Percentiles rank a stretch among this genome's conserved stretches.
Conservation (phyloP, 2,329 filamentous ascomycete genomes). For the Pyrenochaeta sp. region DNA sequence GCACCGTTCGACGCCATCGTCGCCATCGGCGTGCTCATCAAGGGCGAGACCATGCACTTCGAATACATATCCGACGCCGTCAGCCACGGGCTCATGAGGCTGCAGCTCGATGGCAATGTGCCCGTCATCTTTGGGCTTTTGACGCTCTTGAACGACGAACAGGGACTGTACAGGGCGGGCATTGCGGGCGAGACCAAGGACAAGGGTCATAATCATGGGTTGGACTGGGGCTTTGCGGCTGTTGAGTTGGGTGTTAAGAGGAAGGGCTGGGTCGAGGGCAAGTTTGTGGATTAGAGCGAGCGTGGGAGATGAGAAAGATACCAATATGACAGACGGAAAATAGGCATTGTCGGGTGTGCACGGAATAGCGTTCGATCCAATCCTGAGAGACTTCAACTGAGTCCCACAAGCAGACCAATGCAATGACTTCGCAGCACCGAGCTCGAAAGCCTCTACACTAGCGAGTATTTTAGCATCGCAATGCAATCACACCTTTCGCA, state of each 20-base stretch:
- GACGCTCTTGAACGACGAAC: conserved; percentile 87
- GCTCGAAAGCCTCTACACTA: too few relatives aligned
- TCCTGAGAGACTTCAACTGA: too few relatives aligned
- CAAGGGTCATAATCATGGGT: conserved; percentile 86
- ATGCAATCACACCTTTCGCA: too few relatives aligned
- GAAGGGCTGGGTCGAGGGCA: conserved; percentile 80
- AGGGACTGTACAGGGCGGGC: conserved; percentile 85
- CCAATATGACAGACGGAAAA: too few relatives aligned
- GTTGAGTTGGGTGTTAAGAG: conserved; percentile 94
- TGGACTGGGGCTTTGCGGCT: conserved; percentile 93
- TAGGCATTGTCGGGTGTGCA: too few relatives aligned
- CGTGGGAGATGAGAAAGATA: not conserved
- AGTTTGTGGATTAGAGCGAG: conserved; percentile 55
- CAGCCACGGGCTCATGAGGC: conserved; percentile 90
- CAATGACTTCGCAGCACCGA: too few relatives aligned
- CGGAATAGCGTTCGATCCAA: too few relatives aligned
- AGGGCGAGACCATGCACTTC: conserved; percentile 99
- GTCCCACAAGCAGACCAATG: too few relatives aligned
- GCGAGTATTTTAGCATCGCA: too few relatives aligned
- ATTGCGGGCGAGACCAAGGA: conserved; percentile 57
- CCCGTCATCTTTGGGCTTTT: conserved; percentile 92
- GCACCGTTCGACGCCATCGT: conserved; percentile 89
- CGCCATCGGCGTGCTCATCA: conserved; percentile 94
- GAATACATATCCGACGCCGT: conserved; percentile 96
- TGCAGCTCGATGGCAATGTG: conserved; percentile 86